Conservation (phyloP, 108 stramenopile species). For the Cyclotella cryptica region DNA sequence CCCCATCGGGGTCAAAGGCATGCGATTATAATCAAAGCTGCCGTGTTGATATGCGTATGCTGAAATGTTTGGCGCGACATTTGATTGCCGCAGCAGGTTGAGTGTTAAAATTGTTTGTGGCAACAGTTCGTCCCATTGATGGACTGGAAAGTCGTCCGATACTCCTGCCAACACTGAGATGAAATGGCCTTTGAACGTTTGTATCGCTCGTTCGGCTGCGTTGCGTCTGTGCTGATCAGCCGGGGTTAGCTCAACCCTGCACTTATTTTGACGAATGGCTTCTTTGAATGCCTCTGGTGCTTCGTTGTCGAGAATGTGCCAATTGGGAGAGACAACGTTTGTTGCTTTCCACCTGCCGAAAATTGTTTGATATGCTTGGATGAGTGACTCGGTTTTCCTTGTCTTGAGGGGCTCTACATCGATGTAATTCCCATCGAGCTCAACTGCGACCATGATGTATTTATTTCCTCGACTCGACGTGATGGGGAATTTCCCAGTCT, state of each 20-base stretch:
- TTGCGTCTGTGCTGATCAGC: slow-evolving; percentile 45
- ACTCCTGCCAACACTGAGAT: slow-evolving; percentile 44
- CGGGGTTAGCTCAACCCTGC: slow-evolving; percentile 43
- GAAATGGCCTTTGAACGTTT: slow-evolving; percentile 65
- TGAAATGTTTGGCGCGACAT: slow-evolving; percentile 44
- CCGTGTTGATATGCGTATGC: slow-evolving; percentile 26
- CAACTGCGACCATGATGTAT: slow-evolving; percentile 20
- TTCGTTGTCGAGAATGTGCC: slow-evolving; percentile 25
- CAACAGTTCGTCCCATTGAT: slow-evolving; percentile 15
- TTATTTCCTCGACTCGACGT: slow-evolving; percentile 13
- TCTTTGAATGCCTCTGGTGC: slow-evolving; percentile 12
- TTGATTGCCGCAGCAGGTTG: slow-evolving; percentile 42
- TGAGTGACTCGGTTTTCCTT: slow-evolving; percentile 14
- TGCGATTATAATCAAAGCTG: slow-evolving; percentile 50
- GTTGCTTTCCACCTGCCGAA: slow-evolving; percentile 18
- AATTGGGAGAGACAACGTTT: slow-evolving; percentile 6
- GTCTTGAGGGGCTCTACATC: slow-evolving; percentile 25
- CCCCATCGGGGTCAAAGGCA: slow-evolving; percentile 56
- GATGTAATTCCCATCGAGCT: slow-evolving; percentile 32
- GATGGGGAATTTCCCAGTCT: slow-evolving; percentile 27
- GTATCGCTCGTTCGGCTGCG: slow-evolving; percentile 65
- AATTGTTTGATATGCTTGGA: slow-evolving; percentile 17
- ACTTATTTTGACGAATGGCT: slow-evolving; percentile 12
- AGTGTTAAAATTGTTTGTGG: slow-evolving; percentile 30
- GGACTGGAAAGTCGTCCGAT: slow-evolving; percentile 23